phyloP scores from a whole-genome alignment of 495 filamentous ascomycete species.

The Hypoxylon crocopeplum region DNA sequence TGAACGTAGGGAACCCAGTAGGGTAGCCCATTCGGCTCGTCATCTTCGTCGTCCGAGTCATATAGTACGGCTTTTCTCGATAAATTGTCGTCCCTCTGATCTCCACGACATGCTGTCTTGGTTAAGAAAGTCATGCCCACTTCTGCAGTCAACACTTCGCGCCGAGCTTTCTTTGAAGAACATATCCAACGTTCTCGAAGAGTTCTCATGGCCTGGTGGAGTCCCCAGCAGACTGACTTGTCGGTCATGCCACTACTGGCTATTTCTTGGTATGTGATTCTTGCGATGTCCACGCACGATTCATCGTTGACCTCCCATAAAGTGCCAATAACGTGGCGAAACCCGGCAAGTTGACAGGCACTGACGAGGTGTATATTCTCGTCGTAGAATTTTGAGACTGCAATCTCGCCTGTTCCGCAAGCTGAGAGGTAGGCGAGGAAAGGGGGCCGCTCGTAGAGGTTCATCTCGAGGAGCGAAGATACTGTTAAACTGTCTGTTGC shows the following conservation, averaged over 20 bases:
- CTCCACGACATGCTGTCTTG: too few relatives aligned
- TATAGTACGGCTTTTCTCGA: not conserved
- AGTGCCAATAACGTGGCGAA: slow-evolving; percentile 45
- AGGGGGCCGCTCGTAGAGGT: slow-evolving; percentile 18
- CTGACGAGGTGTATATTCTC: slow-evolving; percentile 46
- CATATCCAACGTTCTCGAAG: slow-evolving; percentile 18
- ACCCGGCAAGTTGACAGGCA: slow-evolving; percentile 47
- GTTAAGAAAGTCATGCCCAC: too few relatives aligned
- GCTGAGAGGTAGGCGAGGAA: slow-evolving; percentile 39
- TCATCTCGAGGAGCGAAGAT: slow-evolving; percentile 21
- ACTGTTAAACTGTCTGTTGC: slow-evolving; percentile 33
- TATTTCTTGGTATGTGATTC: slow-evolving; percentile 20
- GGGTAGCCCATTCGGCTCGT: not conserved
- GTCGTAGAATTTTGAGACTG: slow-evolving; percentile 32
- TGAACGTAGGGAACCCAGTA: not conserved
- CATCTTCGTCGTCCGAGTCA: not conserved
- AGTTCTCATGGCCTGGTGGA: slow-evolving; percentile 16
- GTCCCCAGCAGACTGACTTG: slow-evolving; percentile 10
- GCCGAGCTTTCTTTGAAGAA: too few relatives aligned
- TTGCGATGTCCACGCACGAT: slow-evolving; percentile 28
- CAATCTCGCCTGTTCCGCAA: slow-evolving; percentile 38
- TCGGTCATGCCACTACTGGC: slow-evolving; percentile 21
- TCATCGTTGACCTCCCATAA: slow-evolving; percentile 40
- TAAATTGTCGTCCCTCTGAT: too few relatives aligned
- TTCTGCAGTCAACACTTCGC: too few relatives aligned